Conservation (phyloP, 1,284 basidiomycete genomes). For the Phellopilus nigrolimitatus region DNA sequence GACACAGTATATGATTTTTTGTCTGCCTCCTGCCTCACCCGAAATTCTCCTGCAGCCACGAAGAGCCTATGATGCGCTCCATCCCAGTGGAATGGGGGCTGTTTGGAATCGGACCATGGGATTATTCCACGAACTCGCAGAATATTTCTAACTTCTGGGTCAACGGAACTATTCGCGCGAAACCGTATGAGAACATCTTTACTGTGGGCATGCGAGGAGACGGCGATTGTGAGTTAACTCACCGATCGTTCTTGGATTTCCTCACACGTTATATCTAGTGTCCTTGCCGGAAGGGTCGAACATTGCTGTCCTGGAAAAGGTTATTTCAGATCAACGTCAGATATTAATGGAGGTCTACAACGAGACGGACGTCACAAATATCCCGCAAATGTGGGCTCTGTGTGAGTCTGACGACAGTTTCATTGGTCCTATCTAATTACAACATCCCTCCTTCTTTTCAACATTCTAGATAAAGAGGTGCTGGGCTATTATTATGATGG, state of each 20-base stretch:
- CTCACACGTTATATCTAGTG: slow-evolving; percentile 32
- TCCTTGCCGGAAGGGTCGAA: slow-evolving; percentile 46
- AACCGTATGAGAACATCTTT: slow-evolving; percentile 54
- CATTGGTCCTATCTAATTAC: neutral
- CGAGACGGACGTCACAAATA: slow-evolving; percentile 41
- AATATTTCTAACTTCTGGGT: slow-evolving; percentile 58
- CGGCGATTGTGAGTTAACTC: slow-evolving; percentile 44
- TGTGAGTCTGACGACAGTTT: slow-evolving; percentile 40
- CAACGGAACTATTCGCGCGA: slow-evolving; percentile 50
- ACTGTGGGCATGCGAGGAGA: slow-evolving; percentile 66
- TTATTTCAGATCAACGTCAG: slow-evolving; percentile 58
- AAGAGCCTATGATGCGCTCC: slow-evolving; percentile 63
- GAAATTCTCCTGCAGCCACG: slow-evolving; percentile 38
- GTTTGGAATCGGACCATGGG: slow-evolving; percentile 54
- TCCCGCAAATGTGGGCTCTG: slow-evolving; percentile 64
- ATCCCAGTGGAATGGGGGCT: slow-evolving; percentile 56
- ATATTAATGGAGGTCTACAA: slow-evolving; percentile 56
- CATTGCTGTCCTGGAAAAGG: slow-evolving; percentile 47
- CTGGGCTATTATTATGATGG: slow-evolving; percentile 64
- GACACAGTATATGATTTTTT: slow-evolving; percentile 16
- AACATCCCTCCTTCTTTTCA: neutral
- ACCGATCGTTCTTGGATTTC: neutral
- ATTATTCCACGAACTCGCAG: slow-evolving; percentile 49
- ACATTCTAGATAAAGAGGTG: slow-evolving; percentile 50
- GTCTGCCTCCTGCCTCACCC: neutral